Base-by-base conservation (phyloP, 2,329 filamentous ascomycete species). In the Colletotrichum sansevieriae region DNA sequence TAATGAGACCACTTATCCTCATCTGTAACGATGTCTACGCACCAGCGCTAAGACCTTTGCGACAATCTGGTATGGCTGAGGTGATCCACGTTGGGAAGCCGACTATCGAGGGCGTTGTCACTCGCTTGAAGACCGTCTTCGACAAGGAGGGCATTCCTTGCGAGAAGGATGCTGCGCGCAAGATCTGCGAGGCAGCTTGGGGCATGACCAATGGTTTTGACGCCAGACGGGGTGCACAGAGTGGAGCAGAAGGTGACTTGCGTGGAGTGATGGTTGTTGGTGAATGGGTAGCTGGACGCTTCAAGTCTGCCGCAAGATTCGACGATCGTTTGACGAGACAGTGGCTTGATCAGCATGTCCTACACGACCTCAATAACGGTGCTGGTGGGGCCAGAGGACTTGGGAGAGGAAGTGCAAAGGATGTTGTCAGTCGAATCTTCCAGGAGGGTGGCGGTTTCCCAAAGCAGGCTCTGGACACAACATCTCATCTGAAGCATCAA, bases 11-110 rank as follows among this genome's bases (percentile, higher is more conserved):
- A 0, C 84, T 99, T 35, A 94, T 99, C 58, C 84, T 99, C 55
- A 96, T 99, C 73, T 99, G 96, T 83, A 99, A 99, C 75, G 97
- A 99, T 78, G 90, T 98, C 1, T 99, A 99, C 76, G 94, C 97
- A 73, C 91, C 95, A 4, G 93, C 95, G 20, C 85, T 99, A 46
- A 88, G 94, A 33, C 94, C 93, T 0, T 84, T 99, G 8, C 90
- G 96, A n/a, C 92, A 95, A 71, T 95, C 94, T 0, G 89, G 85
- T 6, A 82, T 96, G 57, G 96, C 95, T 0, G 96, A 99, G 78
- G 90, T 98, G 44, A 91, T 99, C 22, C 94, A 97, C 75, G 91
- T 97, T 39, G 93, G 95, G 55, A 96, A 96, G 74, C 94, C 96
- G 2, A 90, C 92, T 0, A 82, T 98, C 10, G 95, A 97, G 71